Percentiles rank a stretch among this genome's conserved stretches.
Conservation (phyloP, 1,284 basidiomycete species). For the Puccinia polysora region DNA sequence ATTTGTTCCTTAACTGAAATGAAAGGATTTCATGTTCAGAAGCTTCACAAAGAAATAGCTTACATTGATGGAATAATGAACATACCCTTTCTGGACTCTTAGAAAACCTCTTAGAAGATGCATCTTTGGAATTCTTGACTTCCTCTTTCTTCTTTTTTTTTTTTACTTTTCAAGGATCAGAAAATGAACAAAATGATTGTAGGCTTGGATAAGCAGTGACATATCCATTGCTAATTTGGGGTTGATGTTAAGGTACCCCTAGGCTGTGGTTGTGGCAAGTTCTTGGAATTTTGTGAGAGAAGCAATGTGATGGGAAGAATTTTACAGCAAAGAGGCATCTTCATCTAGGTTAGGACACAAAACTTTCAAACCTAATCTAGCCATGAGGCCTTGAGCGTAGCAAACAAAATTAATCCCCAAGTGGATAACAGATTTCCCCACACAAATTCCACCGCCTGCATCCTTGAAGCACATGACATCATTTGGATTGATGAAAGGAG, state of each 20-base stretch:
- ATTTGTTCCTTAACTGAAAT: slow-evolving; percentile 16
- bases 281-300: slow-evolving; percentile 7
- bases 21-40: too few species aligned
- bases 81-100: slow-evolving; percentile 13
- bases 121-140: slow-evolving; percentile 8
- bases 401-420: too few species aligned
- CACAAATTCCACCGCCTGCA: too few species aligned
- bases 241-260: slow-evolving; percentile 13
- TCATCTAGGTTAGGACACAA: slow-evolving; percentile 23
- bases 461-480: too few species aligned
- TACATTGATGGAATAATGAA: background rate
- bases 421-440: too few species aligned
- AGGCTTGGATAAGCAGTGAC: slow-evolving; percentile 3
- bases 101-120: background rate
- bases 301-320: slow-evolving; percentile 2
- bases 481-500: too few species aligned
- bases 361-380: background rate
- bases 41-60: too few species aligned
- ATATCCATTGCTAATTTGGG: background rate
- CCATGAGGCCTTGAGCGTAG: slow-evolving; percentile 16
- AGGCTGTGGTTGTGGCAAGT: background rate
- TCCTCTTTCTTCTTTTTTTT: background rate
- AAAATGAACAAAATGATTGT: slow-evolving; percentile 25
- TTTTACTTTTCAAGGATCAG: slow-evolving; percentile 10
- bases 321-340: slow-evolving; percentile 11